Conservation (phyloP, 495 filamentous ascomycete genomes). For the Glutinoglossum americanum region DNA sequence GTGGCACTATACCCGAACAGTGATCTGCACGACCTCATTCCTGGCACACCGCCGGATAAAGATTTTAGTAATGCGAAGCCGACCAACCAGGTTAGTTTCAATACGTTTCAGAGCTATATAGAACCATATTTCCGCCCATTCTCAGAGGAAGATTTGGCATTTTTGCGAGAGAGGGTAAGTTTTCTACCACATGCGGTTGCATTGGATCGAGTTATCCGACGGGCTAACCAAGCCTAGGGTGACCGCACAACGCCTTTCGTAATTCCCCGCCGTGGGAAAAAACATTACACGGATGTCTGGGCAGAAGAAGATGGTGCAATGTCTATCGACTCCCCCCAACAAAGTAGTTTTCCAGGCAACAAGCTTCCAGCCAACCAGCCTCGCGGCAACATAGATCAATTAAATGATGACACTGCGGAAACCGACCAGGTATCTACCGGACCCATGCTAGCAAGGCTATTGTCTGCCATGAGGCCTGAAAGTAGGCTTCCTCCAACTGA, state of each 20-base stretch:
- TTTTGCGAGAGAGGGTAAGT: slow-evolving; percentile 57
- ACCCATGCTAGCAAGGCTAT: slow-evolving; percentile 62
- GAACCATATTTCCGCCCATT: slow-evolving; percentile 82
- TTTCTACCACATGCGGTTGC: not conserved
- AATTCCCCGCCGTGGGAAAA: slow-evolving; percentile 67
- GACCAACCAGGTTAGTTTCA: slow-evolving; percentile 75
- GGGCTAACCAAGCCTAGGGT: slow-evolving; percentile 25
- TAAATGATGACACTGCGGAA: slow-evolving; percentile 67
- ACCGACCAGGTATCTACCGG: slow-evolving; percentile 82
- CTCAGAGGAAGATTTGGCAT: slow-evolving; percentile 86
- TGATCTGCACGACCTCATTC: slow-evolving; percentile 65
- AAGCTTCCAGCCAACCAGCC: slow-evolving; percentile 58
- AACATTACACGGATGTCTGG: slow-evolving; percentile 76
- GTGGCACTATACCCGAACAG: slow-evolving; percentile 62
- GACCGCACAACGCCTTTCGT: slow-evolving; percentile 66
- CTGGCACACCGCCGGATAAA: slow-evolving; percentile 72
- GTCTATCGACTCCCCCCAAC: slow-evolving; percentile 36
- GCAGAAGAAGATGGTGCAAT: slow-evolving; percentile 72
- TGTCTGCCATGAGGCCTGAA: slow-evolving; percentile 66
- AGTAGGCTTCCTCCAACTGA: slow-evolving; percentile 40
- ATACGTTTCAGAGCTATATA: slow-evolving; percentile 68
- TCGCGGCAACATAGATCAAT: slow-evolving; percentile 59
- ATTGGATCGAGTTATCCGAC: slow-evolving; percentile 6
- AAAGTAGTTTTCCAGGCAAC: slow-evolving; percentile 24
- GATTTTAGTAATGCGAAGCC: slow-evolving; percentile 93